Base-by-base conservation (phyloP, 139 green algal genomes). In the Coccomyxa sp. region DNA sequence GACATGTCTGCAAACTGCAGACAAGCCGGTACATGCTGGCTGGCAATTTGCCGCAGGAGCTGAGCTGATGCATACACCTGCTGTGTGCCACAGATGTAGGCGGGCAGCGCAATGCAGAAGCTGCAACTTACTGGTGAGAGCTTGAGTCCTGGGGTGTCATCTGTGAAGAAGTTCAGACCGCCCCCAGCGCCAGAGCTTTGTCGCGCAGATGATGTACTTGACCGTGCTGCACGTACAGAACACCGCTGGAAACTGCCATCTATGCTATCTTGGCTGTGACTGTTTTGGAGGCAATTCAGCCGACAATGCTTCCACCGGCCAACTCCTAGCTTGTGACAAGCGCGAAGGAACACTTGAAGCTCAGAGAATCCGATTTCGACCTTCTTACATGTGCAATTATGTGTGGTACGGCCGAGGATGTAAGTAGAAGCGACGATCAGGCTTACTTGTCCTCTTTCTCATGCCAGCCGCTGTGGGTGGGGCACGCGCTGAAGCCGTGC, bases 141-240 rank as follows among this genome's bases (percentile, higher is more conserved):
- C 83, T 93, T 93, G 79, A 93, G 82, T 35, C 91, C 91, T 24
- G 90, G 88, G 0, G 87, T 88, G 77, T 95, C 91, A 39, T 95
- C 91, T 27, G 91, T 95, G 81, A 94, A 95, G 74, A 92, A 95
- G 64, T 92, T 64, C 18, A 89, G 81, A 90, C 72, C 37, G 8
- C 72, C 72, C 2, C 64, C 64, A 36, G 29, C 29, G 6, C 29
- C n/a, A 34, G 16, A 29, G 50, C 29, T 36, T 34, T 36, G 29
- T 33, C 64, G 14, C 29, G 24, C 64, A 72, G 29, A 58, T 27
- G 4, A 31, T 18, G 50, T 64, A 7, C 2, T 31, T 22, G 3
- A 64, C 3, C 27, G 50, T 64, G 50, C 50, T 7, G 5, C 5
- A 64, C 50, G 22, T 64, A 22, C 50, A 64, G 50, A 64, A 31